Percentiles rank a stretch among this genome's conserved stretches.
phyloP scores from a whole-genome alignment of 345 rosid species.

The Eucalyptus cladocalyx region DNA sequence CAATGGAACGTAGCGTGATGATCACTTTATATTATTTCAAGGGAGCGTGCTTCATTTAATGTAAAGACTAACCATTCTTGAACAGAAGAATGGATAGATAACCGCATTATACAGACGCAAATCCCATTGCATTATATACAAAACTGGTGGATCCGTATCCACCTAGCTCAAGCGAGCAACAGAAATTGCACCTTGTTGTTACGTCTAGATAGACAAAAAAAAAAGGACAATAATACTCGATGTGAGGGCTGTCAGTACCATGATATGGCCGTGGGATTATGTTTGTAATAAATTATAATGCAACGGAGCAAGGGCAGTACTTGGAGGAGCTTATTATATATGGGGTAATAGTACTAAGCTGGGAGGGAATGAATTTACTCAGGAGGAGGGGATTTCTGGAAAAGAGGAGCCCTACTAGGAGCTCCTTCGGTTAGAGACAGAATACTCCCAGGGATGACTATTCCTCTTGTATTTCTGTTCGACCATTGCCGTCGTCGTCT shows the following conservation, averaged over 20 bases:
- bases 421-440: slow-evolving; percentile 72
- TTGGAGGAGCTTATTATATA: background rate
- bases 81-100: background rate
- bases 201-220: background rate
- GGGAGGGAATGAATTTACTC: background rate
- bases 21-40: too few species aligned
- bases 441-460: slow-evolving; percentile 44
- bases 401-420: slow-evolving; percentile 81
- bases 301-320: background rate
- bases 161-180: background rate
- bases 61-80: background rate
- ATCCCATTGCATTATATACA: background rate
- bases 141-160: background rate
- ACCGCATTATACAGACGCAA: background rate
- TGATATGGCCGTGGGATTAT: background rate
- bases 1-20: too few species aligned
- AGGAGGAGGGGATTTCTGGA: background rate
- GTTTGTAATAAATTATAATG: background rate
- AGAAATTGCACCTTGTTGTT: background rate
- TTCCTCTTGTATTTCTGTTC: slow-evolving; percentile 30
- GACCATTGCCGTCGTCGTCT: background rate
- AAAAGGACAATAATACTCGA: background rate
- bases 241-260: background rate
- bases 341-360: background rate
- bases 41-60: too few species aligned